Evolutionary conservation across 176 grass and related monocot species (phyloP).

Genomic region (Alopecurus myosuroides): DNA sequence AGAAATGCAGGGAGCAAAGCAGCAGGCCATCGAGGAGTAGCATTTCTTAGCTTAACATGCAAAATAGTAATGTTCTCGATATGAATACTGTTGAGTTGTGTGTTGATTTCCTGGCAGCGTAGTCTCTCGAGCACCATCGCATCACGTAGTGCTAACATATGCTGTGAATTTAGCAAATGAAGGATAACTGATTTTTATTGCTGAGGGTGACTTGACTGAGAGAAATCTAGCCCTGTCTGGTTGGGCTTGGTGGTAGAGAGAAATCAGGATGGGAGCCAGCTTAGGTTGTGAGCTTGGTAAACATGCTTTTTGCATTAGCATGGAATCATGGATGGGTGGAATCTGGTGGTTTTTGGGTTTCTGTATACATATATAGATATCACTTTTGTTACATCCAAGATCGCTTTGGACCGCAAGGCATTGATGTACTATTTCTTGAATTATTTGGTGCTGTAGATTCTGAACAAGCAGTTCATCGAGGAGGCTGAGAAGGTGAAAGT

Average conservation of each 20-base stretch:
- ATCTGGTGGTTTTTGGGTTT: neutral
- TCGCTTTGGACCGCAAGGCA: neutral
- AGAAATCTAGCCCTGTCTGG: neutral
- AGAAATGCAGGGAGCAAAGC: neutral
- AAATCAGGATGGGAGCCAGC: neutral
- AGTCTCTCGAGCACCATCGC: neutral
- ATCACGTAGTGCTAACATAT: neutral
- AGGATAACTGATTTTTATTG: neutral
- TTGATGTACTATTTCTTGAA: neutral
- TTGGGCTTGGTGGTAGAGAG: neutral
- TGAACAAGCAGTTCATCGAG: slow-evolving; percentile 88
- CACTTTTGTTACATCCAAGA: neutral
- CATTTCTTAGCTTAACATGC: neutral
- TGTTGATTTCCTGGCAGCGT: neutral
- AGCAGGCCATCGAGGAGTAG: neutral
- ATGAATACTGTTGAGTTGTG: neutral
- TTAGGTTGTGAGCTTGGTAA: neutral
- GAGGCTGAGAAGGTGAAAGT: slow-evolving; percentile 74
- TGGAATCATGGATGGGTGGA: neutral
- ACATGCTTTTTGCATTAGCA: neutral
- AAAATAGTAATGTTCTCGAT: neutral
- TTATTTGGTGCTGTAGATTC: slow-evolving; percentile 48
- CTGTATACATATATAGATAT: neutral
- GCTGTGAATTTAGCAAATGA: neutral
- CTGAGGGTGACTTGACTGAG: neutral